Base-by-base conservation (phyloP, 2,329 filamentous ascomycete genomes). In the Fusarium nodosum region DNA sequence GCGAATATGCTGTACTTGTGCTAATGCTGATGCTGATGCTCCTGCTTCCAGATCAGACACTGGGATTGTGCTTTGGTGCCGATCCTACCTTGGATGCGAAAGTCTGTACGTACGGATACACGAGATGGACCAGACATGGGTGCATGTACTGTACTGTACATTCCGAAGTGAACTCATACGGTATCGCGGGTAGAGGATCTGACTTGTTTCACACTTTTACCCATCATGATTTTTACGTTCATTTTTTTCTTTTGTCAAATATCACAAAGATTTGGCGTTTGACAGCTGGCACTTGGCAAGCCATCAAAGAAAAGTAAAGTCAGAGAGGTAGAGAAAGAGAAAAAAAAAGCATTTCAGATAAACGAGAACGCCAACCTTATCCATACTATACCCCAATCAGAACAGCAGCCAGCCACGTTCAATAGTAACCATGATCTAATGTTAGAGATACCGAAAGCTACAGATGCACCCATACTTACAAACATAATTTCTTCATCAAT, bases 381-480 rank as follows among this genome's bases (percentile, higher is more conserved):
- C 24, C 50, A 42, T 62, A 15, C 66, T 69, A 63, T 66, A 57
- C 65, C 46, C 46, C 16, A 65, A 58, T 13, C 28, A 66, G 61
- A 56, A 47, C 66, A 69, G 30, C 56, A 69, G 66, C 66, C 66
- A 69, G 66, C 66, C 66, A 69, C 66, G 53, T 30, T 69, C 54
- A 36, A 61, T 46, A 60, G 31, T 50, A 69, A 54, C 42, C 53
- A 44, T 38, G 39, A 44, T 54, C 52, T 42, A 45, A 47, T 12
- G 31, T 44, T 56, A 38, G 50, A 62, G 38, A 42, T 68, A 39
- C 59, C 46, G 62, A 42, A 33, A 66, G 33, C 46, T 66, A 46
- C 22, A 44, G 26, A 30, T 45, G 15, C 22, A 22, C 24, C 20
- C 39, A 15, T 22, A 15, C 15, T 16, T 16, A 22, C 22, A 41